phyloP scores from a whole-genome alignment of 2,329 filamentous ascomycete genomes.

The Botrytis hyacinthi region DNA sequence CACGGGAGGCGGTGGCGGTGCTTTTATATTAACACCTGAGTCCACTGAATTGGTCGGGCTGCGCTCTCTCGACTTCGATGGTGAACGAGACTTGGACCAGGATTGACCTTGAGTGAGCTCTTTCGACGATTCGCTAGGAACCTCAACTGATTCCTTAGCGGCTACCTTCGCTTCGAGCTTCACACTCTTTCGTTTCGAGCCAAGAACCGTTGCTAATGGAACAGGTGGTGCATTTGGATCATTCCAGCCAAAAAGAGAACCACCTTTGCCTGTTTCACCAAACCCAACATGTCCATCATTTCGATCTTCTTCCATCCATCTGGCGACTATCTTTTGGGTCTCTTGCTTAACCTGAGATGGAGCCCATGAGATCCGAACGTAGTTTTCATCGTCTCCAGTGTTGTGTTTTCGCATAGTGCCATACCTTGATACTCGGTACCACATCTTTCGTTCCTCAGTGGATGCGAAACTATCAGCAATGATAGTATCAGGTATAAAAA shows the following conservation, averaged over 20 bases:
- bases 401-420: slow-evolving; percentile 59
- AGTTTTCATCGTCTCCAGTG: slow-evolving; percentile 57
- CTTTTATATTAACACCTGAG: slow-evolving; percentile 18
- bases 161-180: slow-evolving; percentile 21
- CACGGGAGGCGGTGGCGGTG: slow-evolving; percentile 18
- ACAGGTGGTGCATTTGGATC: slow-evolving; percentile 52
- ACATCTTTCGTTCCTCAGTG: slow-evolving; percentile 59
- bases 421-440: slow-evolving; percentile 62
- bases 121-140: slow-evolving; percentile 35
- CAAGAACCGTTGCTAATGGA: slow-evolving; percentile 43
- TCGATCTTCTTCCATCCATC: slow-evolving; percentile 66
- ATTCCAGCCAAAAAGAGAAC: slow-evolving; percentile 58
- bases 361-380: slow-evolving; percentile 57
- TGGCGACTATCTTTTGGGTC: slow-evolving; percentile 56
- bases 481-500: slow-evolving; percentile 34
- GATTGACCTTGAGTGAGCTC: slow-evolving; percentile 26
- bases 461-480: slow-evolving; percentile 51
- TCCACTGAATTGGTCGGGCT: slow-evolving; percentile 28
- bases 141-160: slow-evolving; percentile 23
- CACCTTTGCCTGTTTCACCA: slow-evolving; percentile 47
- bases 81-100: slow-evolving; percentile 27
- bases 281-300: slow-evolving; percentile 51
- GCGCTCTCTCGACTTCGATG: slow-evolving; percentile 26
- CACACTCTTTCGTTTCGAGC: slow-evolving; percentile 25
- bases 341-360: slow-evolving; percentile 53